Base-by-base conservation (phyloP, 345 rosid species). In the Durio zibethinus region DNA sequence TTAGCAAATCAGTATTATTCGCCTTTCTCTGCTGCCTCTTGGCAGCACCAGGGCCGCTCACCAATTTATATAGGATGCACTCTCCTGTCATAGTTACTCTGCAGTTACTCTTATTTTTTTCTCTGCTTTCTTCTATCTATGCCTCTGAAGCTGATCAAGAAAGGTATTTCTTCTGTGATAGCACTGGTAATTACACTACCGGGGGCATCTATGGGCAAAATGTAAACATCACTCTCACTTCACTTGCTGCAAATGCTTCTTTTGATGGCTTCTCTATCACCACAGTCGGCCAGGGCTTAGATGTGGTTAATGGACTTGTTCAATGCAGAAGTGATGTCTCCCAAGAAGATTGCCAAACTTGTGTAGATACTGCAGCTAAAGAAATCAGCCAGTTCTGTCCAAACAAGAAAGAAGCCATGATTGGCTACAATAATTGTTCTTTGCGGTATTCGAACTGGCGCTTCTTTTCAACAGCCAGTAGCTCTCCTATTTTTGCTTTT, bases 201-300 rank as follows among this genome's bases (percentile, higher is more conserved):
- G 83, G 82, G 23, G 69, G 81, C 62, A 33, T 43, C 27, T 86
- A 62, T 52, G 56, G 76, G 45, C 61, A 11, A 69, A 80, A 82
- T 54, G 47, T 82, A 38, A 79, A 84, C 68, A 63, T 54, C 18
- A 63, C 84, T 4, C 73, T 82, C 1, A 40, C 29, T 68, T 82
- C 80, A n/a, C 65, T 82, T 5, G 78, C 78, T 25, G 54, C 79
- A 20, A 76, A 82, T 73, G 84, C 82, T 78, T 80, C 85, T 14
- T 7, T 16, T 42, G 69, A 70, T 2, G 78, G 83, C 38, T 78
- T 80, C 9, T 77, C n/a, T 64, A 74, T 4, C 27, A 73, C 63
- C 50, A 53, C 25, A 5, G 40, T 52, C 0, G 83, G 85, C 35
- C 77, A 78, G 73, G 69, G 47, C 43, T 35, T 31, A 2, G 2